These are phyloP conservation scores for Bauhinia variegata DNA, from an alignment of 306 rosid genomes.

Conservation along the genomic window DNA sequence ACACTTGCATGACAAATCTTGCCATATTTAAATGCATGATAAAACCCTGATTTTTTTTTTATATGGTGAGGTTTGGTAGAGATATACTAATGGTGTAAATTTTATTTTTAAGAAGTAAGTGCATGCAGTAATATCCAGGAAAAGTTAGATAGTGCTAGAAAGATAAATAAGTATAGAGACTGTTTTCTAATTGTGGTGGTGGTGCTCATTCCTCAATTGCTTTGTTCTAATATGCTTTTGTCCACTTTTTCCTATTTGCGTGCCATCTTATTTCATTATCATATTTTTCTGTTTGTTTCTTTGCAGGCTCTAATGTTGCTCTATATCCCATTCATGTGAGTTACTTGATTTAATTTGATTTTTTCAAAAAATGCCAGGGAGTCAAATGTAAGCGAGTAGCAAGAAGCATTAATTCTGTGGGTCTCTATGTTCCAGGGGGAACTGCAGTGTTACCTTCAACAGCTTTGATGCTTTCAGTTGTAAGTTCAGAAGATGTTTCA, in stretches of 20 bases:
- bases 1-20: neutral
- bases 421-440: conserved; percentile 99
- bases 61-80: conserved; percentile 15
- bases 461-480: conserved; percentile 96
- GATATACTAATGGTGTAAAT: neutral
- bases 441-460: conserved; percentile 98
- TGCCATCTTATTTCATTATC: conserved; percentile 9
- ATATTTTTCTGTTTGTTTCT: conserved; percentile 13
- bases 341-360: conserved; percentile 32
- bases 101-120: conserved; percentile 21
- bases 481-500: conserved; percentile 52
- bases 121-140: conserved; percentile 15
- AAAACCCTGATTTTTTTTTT: conserved; percentile 2
- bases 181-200: conserved; percentile 14
- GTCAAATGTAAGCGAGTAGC: conserved; percentile 96
- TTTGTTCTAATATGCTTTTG: conserved; percentile 4
- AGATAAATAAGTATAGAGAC: conserved; percentile 13
- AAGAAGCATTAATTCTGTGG: conserved; percentile 93
- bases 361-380: conserved; percentile 62
- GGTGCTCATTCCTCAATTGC: conserved; percentile 4
- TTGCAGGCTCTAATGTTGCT: conserved; percentile 10
- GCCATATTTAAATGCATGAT: conserved; percentile 10
- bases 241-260: neutral
- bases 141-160: conserved; percentile 23
- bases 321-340: conserved; percentile 26